phyloP scores from a whole-genome alignment of 352 stramenopile species.

The Pythium sp. region DNA sequence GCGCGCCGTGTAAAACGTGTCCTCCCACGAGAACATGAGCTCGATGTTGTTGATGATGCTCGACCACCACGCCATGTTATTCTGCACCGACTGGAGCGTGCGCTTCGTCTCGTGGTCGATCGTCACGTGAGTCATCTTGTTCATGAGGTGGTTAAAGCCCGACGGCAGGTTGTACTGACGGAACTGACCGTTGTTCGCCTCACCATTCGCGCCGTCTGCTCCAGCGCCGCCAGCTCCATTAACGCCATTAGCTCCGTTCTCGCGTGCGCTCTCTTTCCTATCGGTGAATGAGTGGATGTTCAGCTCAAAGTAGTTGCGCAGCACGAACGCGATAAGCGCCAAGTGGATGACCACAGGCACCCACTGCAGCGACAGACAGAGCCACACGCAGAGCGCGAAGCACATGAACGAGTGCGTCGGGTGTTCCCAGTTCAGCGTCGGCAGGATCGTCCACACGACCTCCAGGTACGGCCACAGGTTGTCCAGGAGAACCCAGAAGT shows the following conservation, averaged over 20 bases:
- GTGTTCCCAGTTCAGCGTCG: slow-evolving; percentile 84
- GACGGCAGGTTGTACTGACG: slow-evolving; percentile 78
- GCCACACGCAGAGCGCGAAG: slow-evolving; percentile 81
- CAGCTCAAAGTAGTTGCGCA: slow-evolving; percentile 85
- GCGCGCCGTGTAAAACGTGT: slow-evolving; percentile 82
- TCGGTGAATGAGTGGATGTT: slow-evolving; percentile 82
- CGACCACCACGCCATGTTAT: slow-evolving; percentile 89
- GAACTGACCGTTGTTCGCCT: slow-evolving; percentile 43
- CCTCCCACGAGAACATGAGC: slow-evolving; percentile 88
- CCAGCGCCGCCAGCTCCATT: not conserved
- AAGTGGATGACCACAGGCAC: slow-evolving; percentile 77
- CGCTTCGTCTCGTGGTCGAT: slow-evolving; percentile 82
- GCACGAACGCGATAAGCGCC: slow-evolving; percentile 71
- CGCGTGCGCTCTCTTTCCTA: slow-evolving; percentile 26
- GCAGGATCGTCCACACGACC: slow-evolving; percentile 78
- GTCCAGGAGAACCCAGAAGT: slow-evolving; percentile 84
- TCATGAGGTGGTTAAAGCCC: slow-evolving; percentile 86
- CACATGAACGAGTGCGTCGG: slow-evolving; percentile 83
- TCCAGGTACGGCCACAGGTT: slow-evolving; percentile 85
- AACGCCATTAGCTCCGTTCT: not conserved
- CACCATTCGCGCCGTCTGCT: slow-evolving; percentile 27
- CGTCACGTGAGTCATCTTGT: slow-evolving; percentile 88
- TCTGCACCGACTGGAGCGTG: slow-evolving; percentile 82
- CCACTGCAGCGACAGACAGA: slow-evolving; percentile 82
- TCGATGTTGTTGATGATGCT: slow-evolving; percentile 80